These are phyloP conservation scores for Ophiostoma piceae DNA, from an alignment of 2,329 filamentous ascomycete species.

Conservation along the genomic window DNA sequence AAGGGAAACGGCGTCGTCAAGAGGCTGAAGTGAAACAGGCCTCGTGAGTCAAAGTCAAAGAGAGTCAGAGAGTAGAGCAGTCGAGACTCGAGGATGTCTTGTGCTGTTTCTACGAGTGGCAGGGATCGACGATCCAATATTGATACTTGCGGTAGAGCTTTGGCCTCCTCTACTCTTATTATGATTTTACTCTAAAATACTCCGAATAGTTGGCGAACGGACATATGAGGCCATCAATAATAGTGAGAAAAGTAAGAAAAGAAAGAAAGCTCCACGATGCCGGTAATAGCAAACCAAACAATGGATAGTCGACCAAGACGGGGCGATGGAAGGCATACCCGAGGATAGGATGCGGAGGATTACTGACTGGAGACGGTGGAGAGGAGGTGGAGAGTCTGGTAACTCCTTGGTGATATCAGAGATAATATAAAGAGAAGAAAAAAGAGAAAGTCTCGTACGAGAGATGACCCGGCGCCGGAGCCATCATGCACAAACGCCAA, in stretches of 20 bases:
- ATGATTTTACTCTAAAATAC: not conserved
- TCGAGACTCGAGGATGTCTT: not conserved
- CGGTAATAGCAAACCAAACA: too few relatives aligned
- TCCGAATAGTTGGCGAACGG: too few relatives aligned
- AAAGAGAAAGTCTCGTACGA: too few relatives aligned
- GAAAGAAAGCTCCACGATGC: too few relatives aligned
- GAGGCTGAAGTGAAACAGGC: constrained; percentile 9
- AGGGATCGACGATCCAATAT: not conserved
- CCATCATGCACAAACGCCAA: too few relatives aligned
- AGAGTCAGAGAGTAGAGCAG: too few relatives aligned
- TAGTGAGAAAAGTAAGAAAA: too few relatives aligned
- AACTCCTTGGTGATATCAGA: not conserved
- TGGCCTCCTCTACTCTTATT: too few relatives aligned
- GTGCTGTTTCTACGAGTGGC: not conserved
- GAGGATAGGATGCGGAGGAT: not conserved
- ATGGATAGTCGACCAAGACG: not conserved
- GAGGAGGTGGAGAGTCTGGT: too few relatives aligned
- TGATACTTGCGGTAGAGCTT: not conserved
- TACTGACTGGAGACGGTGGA: not conserved
- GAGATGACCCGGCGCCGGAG: too few relatives aligned
- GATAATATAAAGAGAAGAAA: not conserved
- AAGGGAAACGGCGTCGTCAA: not conserved
- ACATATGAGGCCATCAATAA: not conserved
- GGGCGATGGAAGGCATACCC: not conserved
- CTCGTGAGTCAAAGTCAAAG: not conserved